These are phyloP conservation scores for Mycena floridula DNA, from an alignment of 768 basidiomycete species.

Conservation along the genomic window DNA sequence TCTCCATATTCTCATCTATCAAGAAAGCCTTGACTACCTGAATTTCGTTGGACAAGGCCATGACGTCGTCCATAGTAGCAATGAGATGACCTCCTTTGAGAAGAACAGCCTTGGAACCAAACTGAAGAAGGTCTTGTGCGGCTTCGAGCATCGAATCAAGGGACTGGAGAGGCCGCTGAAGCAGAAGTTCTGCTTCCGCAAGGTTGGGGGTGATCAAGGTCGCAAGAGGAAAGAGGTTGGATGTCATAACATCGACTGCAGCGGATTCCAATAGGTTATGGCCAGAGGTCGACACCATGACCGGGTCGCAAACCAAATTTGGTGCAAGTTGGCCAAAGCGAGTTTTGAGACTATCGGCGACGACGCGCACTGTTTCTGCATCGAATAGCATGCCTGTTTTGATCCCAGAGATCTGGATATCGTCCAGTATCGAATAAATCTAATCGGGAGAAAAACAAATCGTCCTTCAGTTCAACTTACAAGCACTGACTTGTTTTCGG, in stretches of 20 bases:
- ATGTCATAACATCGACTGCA: constrained; percentile 54
- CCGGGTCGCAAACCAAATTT: constrained; percentile 79
- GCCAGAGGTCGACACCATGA: constrained; percentile 87
- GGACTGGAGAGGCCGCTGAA: constrained; percentile 22
- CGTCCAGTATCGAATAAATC: constrained; percentile 66
- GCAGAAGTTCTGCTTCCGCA: constrained; percentile 68
- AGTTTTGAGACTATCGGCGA: constrained; percentile 43
- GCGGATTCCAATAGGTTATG: constrained; percentile 66
- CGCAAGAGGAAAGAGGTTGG: constrained; percentile 65
- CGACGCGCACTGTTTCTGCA: constrained; percentile 40
- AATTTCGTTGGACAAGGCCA: constrained; percentile 22
- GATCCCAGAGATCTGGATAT: constrained; percentile 65
- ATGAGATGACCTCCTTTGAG: constrained; percentile 83
- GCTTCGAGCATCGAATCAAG: constrained; percentile 59
- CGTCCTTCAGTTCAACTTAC: background rate
- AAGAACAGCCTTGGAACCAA: constrained; percentile 55
- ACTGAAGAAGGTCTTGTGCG: constrained; percentile 37
- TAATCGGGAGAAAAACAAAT: constrained; percentile 19
- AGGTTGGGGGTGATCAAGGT: constrained; percentile 82
- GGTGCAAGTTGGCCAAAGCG: constrained; percentile 32
- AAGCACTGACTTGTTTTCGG: constrained; percentile 54
- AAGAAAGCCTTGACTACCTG: constrained; percentile 39
- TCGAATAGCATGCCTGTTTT: constrained; percentile 91
- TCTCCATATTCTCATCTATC: constrained; percentile 55
- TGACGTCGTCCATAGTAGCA: constrained; percentile 39